Evolutionary conservation across 805 yeast genomes (phyloP), one percentile per base, ranked within the genome.

Genomic region (Cyberlindnera xylosilytica): DNA sequence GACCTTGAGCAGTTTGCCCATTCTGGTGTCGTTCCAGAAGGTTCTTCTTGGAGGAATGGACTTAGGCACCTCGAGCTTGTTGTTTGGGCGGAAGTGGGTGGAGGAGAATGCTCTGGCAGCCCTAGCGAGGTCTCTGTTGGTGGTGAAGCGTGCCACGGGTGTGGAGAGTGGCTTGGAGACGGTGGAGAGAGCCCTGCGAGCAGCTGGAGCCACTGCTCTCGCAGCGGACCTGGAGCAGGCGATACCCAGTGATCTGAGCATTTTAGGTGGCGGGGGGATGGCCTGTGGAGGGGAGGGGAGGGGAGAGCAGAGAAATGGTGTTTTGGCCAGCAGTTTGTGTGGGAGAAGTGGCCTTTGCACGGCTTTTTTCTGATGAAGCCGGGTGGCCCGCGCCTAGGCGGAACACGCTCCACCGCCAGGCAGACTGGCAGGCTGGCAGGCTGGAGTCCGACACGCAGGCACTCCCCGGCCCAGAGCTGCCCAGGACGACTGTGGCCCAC

Each of bases 1-100:
- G 39, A 54, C 56, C 36, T 60, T 66, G 16, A 68, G 12, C 12
- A 63, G 23, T 24, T 61, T 62, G 4, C 71, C 72, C 4, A 68
- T 26, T 3, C 54, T 36, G 22, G 59, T 50, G 26, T 56, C 51
- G 26, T 54, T 52, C 49, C 60, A 53, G 40, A 52, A 53, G 10
- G 57, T 45, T 40, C 49, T 49, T 42, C 45, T 36, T 1, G 36
- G 39, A 4, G 60, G 60, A 26, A 57, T 50, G 2, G 52, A 44
- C 36, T 56, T 54, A 26, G 61, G 61, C 3, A 41, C 19, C 30
- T 50, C 44, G 4, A 44, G 11, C 13, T 39, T 36, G 15, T 37
- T 22, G 32, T 10, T 30, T 3, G 26, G 13, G 23, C 37, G 38
- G 39, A 35, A 30, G 1, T 39, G 37, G 5, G 44, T 32, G 16